A percentile compares a stretch with the other conserved stretches of the same genome.
These are phyloP conservation scores for Fraxinus quadrangulata DNA, from an alignment of 257 asterid species.

Conservation along the genomic window DNA sequence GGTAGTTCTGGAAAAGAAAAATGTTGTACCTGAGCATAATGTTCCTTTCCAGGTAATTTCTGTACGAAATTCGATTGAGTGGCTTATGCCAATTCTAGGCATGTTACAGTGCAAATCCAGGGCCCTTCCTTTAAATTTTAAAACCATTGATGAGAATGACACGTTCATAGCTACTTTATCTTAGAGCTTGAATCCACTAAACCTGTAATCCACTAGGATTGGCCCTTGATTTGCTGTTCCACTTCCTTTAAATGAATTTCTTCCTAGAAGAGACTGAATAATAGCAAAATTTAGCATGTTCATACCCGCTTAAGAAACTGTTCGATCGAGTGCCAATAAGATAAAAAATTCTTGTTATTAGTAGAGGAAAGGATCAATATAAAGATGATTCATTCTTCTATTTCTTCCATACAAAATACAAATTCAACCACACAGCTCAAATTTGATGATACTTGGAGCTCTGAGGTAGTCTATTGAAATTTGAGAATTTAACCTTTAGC, in stretches of 20 bases:
- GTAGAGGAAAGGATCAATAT: background rate
- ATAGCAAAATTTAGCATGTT: background rate
- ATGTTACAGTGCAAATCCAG: background rate
- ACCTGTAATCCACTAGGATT: background rate
- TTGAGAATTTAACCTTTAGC: background rate
- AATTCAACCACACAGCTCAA: background rate
- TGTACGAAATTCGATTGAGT: background rate
- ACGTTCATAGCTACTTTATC: background rate
- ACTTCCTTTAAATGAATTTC: background rate
- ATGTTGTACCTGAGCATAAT: constrained; percentile 94
- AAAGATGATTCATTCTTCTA: background rate
- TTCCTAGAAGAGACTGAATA: background rate
- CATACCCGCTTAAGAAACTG: constrained; percentile 17
- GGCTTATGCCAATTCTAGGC: background rate
- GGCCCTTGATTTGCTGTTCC: background rate
- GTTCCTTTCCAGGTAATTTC: constrained; percentile 85
- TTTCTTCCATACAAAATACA: background rate
- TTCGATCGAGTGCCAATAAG: background rate
- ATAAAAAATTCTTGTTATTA: background rate
- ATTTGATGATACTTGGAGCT: background rate
- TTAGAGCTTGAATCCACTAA: background rate
- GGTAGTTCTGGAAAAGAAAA: constrained; percentile 80
- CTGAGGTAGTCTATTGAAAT: background rate
- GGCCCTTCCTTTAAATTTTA: background rate
- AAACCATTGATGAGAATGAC: background rate